Conservation (phyloP, 2,329 filamentous ascomycete species). For the Zopfia rhizophila region DNA sequence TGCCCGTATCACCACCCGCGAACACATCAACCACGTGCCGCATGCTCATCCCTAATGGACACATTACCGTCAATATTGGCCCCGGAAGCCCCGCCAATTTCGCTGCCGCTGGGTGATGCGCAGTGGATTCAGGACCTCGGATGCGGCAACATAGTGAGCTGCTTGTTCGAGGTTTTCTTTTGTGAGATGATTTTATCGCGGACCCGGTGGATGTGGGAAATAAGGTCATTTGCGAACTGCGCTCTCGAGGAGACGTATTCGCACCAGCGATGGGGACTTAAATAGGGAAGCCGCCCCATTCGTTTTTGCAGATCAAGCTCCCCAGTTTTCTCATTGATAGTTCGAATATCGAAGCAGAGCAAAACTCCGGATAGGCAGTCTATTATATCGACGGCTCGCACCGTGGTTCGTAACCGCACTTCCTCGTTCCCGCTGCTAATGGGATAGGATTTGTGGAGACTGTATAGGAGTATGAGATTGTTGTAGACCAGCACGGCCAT, state of each 20-base stretch:
- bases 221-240: conserved; percentile 11
- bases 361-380: conserved; percentile 14
- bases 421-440: conserved; percentile 9
- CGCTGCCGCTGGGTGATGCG: conserved; percentile 24
- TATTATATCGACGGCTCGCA: conserved; percentile 19
- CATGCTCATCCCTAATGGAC: conserved; percentile 23
- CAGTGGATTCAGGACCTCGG: conserved; percentile 22
- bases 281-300: conserved; percentile 24
- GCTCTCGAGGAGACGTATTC: conserved; percentile 5
- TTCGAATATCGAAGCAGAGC: conserved; percentile 20
- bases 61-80: conserved; percentile 24
- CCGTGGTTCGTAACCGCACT: conserved; percentile 17
- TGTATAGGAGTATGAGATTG: too few species aligned
- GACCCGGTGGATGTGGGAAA: conserved; percentile 11
- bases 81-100: conserved; percentile 21
- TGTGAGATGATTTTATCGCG: conserved; percentile 17
- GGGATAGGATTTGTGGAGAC: conserved; percentile 20
- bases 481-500: too few species aligned
- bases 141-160: conserved; percentile 25
- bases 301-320: conserved; percentile 18
- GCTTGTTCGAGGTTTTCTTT: conserved; percentile 21
- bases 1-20: conserved; percentile 16
- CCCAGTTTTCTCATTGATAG: conserved; percentile 8
- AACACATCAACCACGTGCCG: conserved; percentile 24
- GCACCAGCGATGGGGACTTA: conserved; percentile 12